Base-by-base conservation (phyloP, 306 rosid genomes). In the Glycine tomentella region DNA sequence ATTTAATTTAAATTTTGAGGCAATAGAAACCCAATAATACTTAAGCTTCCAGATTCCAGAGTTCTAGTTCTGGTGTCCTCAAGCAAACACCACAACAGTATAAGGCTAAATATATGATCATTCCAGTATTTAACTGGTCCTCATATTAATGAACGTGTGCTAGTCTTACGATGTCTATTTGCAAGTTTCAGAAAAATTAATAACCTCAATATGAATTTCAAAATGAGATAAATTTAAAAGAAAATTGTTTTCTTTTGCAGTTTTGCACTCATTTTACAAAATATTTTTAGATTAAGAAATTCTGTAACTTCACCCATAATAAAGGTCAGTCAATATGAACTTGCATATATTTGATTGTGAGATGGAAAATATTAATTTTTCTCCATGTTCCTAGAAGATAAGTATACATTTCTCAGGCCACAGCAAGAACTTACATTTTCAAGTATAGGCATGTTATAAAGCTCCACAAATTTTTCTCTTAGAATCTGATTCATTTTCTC, bases 391-490 rank as follows among this genome's bases (percentile, higher is more conserved):
- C 48, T 8, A 72, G 31, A 74, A 65, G 48, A 66, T 34, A 72
- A 51, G 59, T 50, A 55, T 11, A 57, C 53, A 68, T 5, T 59
- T 58, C 20, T 50, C 25, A 14, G 16, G 69, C 64, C 8, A 69
- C 56, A 51, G 69, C 36, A 52, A 52, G 63, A 57, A 76, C 89
- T 76, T 64, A 72, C 86, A 75, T 75, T 86, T 82, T 83, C 84
- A 20, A 76, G 82, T 50, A 83, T 84, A 20, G 97, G 93, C 90
- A 80, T 86, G 92, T 65, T 76, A 81, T 93, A 91, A 46, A 93
- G 94, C 84, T 93, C 97, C 85, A 93, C 93, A 90, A 91, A 90
- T 38, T 88, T 84, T 87, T 90, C 88, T 49, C 97, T 59, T 20
- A 93, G 93, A 69, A 90, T 93, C 80, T 14, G 80, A 76, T 93